phyloP scores from a whole-genome alignment of 176 grass and related monocot species.

The Juncus inflexus region DNA sequence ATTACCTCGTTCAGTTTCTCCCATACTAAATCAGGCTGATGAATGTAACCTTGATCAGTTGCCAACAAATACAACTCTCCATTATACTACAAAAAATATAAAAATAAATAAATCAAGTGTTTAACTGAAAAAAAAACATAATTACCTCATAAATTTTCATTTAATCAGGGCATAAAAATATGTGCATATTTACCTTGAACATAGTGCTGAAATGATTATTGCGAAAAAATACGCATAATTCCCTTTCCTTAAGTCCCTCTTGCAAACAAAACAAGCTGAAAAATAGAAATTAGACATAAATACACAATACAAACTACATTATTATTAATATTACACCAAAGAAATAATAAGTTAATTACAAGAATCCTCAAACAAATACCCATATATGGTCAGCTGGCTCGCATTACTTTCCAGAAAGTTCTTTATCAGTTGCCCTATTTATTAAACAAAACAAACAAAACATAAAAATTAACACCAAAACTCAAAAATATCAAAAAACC shows the following conservation, averaged over 20 bases:
- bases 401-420: conserved; percentile 76
- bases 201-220: conserved; percentile 99
- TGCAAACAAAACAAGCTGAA: conserved; percentile 91
- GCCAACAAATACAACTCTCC: conserved; percentile 84
- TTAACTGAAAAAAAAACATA: not conserved
- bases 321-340: not conserved
- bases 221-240: conserved; percentile 92
- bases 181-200: conserved; percentile 65
- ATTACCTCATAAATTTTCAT: conserved; percentile 9
- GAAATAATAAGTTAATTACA: too few relatives aligned
- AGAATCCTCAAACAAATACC: conserved; percentile 34
- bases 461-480: conserved; percentile 2
- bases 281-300: conserved; percentile 18
- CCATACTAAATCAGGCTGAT: conserved; percentile 97
- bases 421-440: conserved; percentile 77
- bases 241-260: conserved; percentile 91
- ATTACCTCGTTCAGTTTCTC: conserved; percentile 96
- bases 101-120: conserved; percentile 13
- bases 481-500: conserved; percentile 9
- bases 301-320: not conserved
- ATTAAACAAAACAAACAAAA: conserved; percentile 41
- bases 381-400: conserved; percentile 92
- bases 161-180: conserved; percentile 9
- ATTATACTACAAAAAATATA: conserved; percentile 56
- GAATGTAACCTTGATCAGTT: conserved; percentile 95